Evolutionary conservation across 495 filamentous ascomycete species (phyloP).

Genomic region (Hypoxylon trugodes): DNA sequence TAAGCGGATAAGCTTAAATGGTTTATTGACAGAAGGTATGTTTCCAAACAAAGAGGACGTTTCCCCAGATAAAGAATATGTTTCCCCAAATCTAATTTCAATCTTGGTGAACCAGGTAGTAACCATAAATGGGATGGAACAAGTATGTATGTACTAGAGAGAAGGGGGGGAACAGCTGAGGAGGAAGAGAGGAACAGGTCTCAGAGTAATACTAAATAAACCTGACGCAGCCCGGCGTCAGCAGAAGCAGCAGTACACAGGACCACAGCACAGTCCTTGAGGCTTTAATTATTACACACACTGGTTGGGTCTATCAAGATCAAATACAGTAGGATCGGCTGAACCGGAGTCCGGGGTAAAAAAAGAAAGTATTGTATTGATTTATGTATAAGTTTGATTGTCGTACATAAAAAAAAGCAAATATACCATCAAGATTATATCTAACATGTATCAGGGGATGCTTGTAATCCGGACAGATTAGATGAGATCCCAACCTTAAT

Average conservation of each 20-base stretch:
- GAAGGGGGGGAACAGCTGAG: background rate
- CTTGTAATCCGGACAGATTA: too few species aligned
- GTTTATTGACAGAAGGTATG: too few species aligned
- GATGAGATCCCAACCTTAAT: too few species aligned
- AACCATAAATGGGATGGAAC: slow-evolving; percentile 1
- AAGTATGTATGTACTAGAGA: slow-evolving; percentile 7
- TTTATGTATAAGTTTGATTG: too few species aligned
- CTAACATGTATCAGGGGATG: too few species aligned
- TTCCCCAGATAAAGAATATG: background rate
- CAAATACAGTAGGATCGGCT: slow-evolving; percentile 11
- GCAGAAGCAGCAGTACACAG: background rate
- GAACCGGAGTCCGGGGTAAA: slow-evolving; percentile 33
- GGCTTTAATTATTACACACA: slow-evolving; percentile 21
- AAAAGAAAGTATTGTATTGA: background rate
- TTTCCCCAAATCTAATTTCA: too few species aligned
- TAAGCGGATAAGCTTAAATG: background rate
- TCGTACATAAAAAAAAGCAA: too few species aligned
- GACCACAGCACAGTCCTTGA: slow-evolving; percentile 7
- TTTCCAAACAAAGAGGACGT: background rate
- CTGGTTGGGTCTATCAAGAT: slow-evolving; percentile 14
- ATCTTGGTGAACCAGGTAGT: background rate
- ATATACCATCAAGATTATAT: too few species aligned
- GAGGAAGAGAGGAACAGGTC: slow-evolving; percentile 10
- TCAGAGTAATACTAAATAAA: background rate
- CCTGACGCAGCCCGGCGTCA: slow-evolving; percentile 16